Conservation (phyloP, 179 eudicot species). For the Amaranthus tricolor region DNA sequence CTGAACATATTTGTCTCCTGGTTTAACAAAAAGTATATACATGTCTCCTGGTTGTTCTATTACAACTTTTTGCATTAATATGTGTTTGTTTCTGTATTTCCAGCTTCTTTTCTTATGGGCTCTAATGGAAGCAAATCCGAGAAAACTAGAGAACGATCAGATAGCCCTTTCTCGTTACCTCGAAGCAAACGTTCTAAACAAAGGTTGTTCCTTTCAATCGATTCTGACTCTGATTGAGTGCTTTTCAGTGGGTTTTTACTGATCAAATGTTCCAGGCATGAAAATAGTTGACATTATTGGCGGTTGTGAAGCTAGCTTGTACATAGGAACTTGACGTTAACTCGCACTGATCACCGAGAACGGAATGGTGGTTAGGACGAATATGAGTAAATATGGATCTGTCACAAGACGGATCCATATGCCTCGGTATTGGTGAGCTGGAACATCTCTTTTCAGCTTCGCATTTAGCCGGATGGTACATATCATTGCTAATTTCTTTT, state of each 20-base stretch:
- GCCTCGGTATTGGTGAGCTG: conserved; percentile 19
- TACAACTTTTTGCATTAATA: not conserved
- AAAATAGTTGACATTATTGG: conserved; percentile 6
- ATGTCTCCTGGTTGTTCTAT: not conserved
- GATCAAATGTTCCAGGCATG: conserved; percentile 3
- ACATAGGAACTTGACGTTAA: conserved; percentile 14
- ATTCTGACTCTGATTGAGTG: conserved; percentile 41
- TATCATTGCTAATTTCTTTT: conserved; percentile 24
- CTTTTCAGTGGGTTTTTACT: conserved; percentile 10
- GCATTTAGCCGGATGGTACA: conserved; percentile 20
- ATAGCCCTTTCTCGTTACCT: conserved; percentile 69
- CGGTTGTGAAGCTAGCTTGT: conserved; percentile 19
- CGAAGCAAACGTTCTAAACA: conserved; percentile 75
- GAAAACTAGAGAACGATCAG: conserved; percentile 60
- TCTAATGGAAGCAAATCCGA: conserved; percentile 53
- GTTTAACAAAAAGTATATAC: not conserved
- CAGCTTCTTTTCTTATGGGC: conserved; percentile 69
- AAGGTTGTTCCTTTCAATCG: conserved; percentile 58
- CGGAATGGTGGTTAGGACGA: conserved; percentile 2
- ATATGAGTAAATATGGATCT: not conserved
- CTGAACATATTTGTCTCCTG: not conserved
- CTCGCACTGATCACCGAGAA: conserved; percentile 11
- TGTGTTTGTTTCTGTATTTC: conserved; percentile 22
- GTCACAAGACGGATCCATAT: not conserved
- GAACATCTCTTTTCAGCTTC: conserved; percentile 23